phyloP scores from a whole-genome alignment of 306 rosid species.

The Oxytropis ochrocephala region DNA sequence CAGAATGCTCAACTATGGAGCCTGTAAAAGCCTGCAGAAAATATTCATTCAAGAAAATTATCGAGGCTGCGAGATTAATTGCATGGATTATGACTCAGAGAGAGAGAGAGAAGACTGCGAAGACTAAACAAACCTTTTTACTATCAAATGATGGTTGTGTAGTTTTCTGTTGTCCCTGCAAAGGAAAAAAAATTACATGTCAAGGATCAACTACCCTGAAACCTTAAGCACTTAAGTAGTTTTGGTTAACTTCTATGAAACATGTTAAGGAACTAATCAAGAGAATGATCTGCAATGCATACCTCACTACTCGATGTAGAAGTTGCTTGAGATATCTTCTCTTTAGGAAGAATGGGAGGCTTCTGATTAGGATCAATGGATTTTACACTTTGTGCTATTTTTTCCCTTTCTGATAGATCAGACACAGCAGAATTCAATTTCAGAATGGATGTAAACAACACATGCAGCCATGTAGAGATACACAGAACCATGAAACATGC shows the following conservation, averaged over 20 bases:
- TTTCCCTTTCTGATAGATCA: conserved; percentile 19
- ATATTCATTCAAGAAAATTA: not conserved
- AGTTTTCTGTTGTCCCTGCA: conserved; percentile 34
- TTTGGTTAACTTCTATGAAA: not conserved
- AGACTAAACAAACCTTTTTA: conserved; percentile 36
- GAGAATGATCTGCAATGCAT: not conserved
- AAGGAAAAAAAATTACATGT: conserved; percentile 21
- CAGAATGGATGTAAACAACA: not conserved
- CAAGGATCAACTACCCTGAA: not conserved
- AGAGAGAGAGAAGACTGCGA: not conserved
- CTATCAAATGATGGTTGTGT: conserved; percentile 50
- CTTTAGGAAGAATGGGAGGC: conserved; percentile 27
- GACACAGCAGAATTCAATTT: conserved; percentile 21
- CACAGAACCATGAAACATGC: conserved; percentile 7
- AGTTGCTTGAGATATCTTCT: conserved; percentile 39
- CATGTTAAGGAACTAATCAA: not conserved
- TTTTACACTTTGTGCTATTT: conserved; percentile 1
- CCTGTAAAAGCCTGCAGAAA: conserved; percentile 78
- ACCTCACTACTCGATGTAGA: conserved; percentile 48
- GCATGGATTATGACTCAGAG: not conserved
- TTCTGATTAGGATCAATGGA: conserved; percentile 19
- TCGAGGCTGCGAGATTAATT: not conserved
- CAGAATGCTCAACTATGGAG: conserved; percentile 62
- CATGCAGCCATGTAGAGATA: not conserved
- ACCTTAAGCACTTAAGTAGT: not conserved